These are phyloP conservation scores for Lentinus tigrinus DNA, from an alignment of 768 basidiomycete genomes.

Conservation along the genomic window DNA sequence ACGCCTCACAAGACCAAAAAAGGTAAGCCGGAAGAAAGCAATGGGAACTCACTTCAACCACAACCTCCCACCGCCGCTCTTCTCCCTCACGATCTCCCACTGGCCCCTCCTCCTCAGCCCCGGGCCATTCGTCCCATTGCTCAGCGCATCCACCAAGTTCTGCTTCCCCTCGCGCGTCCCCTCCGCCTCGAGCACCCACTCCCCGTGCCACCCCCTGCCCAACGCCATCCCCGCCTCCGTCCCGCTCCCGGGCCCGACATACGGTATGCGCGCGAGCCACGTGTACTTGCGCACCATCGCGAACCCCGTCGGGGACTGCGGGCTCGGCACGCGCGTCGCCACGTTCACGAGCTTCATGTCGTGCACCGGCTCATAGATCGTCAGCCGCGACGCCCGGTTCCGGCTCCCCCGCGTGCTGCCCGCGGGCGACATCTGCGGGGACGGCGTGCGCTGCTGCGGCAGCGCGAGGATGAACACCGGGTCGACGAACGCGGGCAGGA, in stretches of 20 bases:
- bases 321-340: constrained; percentile 51
- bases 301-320: constrained; percentile 58
- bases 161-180: constrained; percentile 68
- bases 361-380: neutral
- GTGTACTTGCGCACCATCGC: constrained; percentile 59
- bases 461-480: constrained; percentile 31
- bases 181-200: constrained; percentile 80
- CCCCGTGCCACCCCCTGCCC: constrained; percentile 71
- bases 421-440: constrained; percentile 31
- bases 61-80: constrained; percentile 53
- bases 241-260: constrained; percentile 28
- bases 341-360: constrained; percentile 45
- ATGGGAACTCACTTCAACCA: constrained; percentile 57
- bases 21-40: neutral
- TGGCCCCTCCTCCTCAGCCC: constrained; percentile 25
- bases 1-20: neutral
- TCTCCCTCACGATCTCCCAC: constrained; percentile 64
- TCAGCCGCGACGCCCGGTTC: constrained; percentile 17
- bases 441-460: constrained; percentile 31
- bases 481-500: constrained; percentile 41
- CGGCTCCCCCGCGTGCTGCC: constrained; percentile 19
- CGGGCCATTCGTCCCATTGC: constrained; percentile 31
- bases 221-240: constrained; percentile 34
- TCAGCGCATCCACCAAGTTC: constrained; percentile 55
- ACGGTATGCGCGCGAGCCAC: constrained; percentile 61